Conservation (phyloP, 345 rosid genomes). For the Triadica sebifera region DNA sequence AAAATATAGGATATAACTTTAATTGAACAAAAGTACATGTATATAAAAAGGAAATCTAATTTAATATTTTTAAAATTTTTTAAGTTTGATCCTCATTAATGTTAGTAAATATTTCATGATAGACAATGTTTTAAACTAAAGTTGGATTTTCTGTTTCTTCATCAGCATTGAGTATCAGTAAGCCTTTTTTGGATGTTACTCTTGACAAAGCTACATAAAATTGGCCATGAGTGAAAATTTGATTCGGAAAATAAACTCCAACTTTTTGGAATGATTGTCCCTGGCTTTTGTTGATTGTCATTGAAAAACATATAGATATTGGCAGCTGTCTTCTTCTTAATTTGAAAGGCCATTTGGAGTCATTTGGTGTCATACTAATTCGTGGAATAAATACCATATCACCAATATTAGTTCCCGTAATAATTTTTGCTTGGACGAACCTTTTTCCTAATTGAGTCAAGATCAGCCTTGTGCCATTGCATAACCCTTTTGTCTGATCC, state of each 20-base stretch:
- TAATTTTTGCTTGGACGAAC: background rate
- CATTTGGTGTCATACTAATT: background rate
- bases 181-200: background rate
- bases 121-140: too few relatives aligned
- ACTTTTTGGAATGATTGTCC: background rate
- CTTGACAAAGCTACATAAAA: background rate
- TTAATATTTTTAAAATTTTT: too few relatives aligned
- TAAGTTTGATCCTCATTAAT: too few relatives aligned
- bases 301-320: background rate
- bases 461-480: conserved; percentile 11
- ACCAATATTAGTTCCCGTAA: background rate
- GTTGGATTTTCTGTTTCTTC: too few relatives aligned
- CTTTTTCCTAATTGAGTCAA: background rate
- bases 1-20: too few relatives aligned
- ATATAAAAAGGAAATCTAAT: too few relatives aligned
- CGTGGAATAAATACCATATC: background rate
- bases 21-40: too few relatives aligned
- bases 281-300: background rate
- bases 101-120: too few relatives aligned
- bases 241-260: background rate
- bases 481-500: background rate
- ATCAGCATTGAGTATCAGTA: background rate
- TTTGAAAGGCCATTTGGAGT: background rate
- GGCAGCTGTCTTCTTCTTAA: background rate
- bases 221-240: background rate